These are phyloP conservation scores for Tilletia caries DNA, from an alignment of 1,284 basidiomycete genomes.

Conservation along the genomic window DNA sequence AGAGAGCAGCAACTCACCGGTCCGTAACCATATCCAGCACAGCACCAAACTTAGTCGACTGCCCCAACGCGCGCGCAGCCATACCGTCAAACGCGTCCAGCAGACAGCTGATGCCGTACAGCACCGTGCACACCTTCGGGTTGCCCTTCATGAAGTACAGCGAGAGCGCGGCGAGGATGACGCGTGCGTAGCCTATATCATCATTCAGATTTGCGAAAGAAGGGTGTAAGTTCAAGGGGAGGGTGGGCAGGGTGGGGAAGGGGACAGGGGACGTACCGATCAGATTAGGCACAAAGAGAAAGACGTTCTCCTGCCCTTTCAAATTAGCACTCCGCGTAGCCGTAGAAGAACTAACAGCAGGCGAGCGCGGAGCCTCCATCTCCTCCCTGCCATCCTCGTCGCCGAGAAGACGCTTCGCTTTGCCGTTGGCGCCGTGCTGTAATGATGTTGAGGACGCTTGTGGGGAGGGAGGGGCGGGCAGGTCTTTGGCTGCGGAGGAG, in stretches of 20 bases:
- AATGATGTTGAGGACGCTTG: background rate
- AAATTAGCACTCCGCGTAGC: background rate
- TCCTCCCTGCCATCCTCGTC: background rate
- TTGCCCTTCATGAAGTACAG: constrained; percentile 79
- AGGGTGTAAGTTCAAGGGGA: no score
- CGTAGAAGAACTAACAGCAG: background rate
- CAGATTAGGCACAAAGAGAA: constrained; percentile 86
- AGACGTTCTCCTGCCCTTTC: constrained; percentile 45
- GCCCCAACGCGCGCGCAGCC: constrained; percentile 81
- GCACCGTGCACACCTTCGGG: constrained; percentile 83
- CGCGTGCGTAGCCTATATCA: constrained; percentile 86
- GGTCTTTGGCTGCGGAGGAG: background rate
- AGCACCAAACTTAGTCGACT: constrained; percentile 90
- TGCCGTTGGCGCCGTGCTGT: background rate
- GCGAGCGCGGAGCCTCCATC: background rate
- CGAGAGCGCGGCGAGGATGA: constrained; percentile 83
- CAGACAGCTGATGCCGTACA: constrained; percentile 88
- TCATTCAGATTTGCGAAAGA: no score
- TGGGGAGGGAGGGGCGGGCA: background rate
- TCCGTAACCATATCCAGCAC: constrained; percentile 99
- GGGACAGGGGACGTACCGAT: constrained; percentile 60
- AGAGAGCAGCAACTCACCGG: constrained; percentile 61
- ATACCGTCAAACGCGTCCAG: constrained; percentile 94
- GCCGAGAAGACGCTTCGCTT: background rate
- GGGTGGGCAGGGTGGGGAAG: no score